A percentile compares a stretch with the other conserved stretches of the same genome.
Conservation (phyloP, 23 red algal genomes). For the Pyropia yezoensis region DNA sequence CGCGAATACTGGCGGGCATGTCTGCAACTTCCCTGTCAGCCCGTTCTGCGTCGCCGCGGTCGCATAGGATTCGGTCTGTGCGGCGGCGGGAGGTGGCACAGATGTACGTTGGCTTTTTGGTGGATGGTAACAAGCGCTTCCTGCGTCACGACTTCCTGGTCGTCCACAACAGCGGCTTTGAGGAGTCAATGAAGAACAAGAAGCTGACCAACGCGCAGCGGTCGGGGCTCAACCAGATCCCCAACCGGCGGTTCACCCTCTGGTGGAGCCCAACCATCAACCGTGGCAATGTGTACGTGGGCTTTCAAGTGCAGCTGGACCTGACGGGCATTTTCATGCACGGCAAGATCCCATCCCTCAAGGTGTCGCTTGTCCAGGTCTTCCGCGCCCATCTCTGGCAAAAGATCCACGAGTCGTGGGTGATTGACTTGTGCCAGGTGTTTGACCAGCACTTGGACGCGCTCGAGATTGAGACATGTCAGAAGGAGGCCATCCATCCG, state of each 20-base stretch:
- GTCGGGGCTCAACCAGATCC: constrained; percentile 91
- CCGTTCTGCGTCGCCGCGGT: no score
- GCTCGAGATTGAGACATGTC: constrained; percentile 74
- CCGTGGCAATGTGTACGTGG: constrained; percentile 92
- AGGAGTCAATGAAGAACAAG: constrained; percentile 91
- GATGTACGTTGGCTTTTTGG: no score
- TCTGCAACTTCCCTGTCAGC: no score
- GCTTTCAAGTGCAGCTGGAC: constrained; percentile 98
- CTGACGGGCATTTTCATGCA: constrained; percentile 99
- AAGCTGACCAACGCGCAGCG: constrained; percentile 88
- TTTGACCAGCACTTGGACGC: constrained; percentile 80
- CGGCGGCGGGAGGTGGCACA: no score
- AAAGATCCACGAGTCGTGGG: constrained; percentile 94
- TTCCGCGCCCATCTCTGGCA: constrained; percentile 99
- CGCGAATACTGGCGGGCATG: no score
- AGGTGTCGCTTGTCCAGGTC: constrained; percentile 92
- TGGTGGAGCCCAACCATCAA: constrained; percentile 99
- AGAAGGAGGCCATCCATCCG: constrained; percentile 97
- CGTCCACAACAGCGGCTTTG: constrained; percentile 49
- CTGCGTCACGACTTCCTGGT: no score
- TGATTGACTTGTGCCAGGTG: constrained; percentile 87
- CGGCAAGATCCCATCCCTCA: constrained; percentile 91
- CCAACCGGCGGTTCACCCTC: constrained; percentile 96
- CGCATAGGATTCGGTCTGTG: no score
- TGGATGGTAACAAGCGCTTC: no score